Percentiles rank a stretch among this genome's conserved stretches.
Evolutionary conservation across 805 yeast species (phyloP).

Genomic region (Candida peoriensis): DNA sequence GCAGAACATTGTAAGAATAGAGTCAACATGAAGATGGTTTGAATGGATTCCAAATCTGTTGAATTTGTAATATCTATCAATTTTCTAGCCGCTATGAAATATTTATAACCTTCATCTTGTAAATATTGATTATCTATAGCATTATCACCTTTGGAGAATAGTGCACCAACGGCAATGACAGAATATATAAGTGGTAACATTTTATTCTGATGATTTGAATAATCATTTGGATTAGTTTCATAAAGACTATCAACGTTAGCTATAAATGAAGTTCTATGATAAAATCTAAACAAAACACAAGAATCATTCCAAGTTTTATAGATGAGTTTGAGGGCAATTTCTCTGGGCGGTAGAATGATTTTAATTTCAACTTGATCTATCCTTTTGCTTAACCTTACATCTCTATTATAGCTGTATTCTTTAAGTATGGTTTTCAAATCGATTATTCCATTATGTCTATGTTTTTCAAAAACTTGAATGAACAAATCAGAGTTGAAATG

Average conservation of each 20-base stretch:
- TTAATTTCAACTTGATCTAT: conserved; percentile 36
- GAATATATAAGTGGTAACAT: conserved; percentile 81
- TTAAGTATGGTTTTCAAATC: conserved; percentile 14
- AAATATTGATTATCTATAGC: conserved; percentile 29
- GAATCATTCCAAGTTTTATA: conserved; percentile 83
- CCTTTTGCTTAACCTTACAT: conserved; percentile 22
- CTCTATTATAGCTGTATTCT: conserved; percentile 10
- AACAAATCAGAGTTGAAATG: conserved; percentile 16
- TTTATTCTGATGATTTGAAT: conserved; percentile 71
- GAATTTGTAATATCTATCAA: conserved; percentile 84
- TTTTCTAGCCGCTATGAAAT: conserved; percentile 81
- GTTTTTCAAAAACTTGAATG: conserved; percentile 12
- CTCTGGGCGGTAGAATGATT: conserved; percentile 72
- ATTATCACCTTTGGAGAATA: conserved; percentile 46
- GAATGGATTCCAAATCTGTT: conserved; percentile 76
- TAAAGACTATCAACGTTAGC: conserved; percentile 72
- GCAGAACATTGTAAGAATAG: conserved; percentile 88
- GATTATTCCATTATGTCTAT: conserved; percentile 14
- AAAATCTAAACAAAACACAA: conserved; percentile 77
- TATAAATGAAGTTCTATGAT: conserved; percentile 79
- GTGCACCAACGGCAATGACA: conserved; percentile 80
- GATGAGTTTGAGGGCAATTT: conserved; percentile 66
- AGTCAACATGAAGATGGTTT: conserved; percentile 81
- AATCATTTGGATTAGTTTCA: conserved; percentile 70
- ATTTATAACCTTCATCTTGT: conserved; percentile 69